phyloP scores from a whole-genome alignment of 306 rosid species.

The Malus fusca region DNA sequence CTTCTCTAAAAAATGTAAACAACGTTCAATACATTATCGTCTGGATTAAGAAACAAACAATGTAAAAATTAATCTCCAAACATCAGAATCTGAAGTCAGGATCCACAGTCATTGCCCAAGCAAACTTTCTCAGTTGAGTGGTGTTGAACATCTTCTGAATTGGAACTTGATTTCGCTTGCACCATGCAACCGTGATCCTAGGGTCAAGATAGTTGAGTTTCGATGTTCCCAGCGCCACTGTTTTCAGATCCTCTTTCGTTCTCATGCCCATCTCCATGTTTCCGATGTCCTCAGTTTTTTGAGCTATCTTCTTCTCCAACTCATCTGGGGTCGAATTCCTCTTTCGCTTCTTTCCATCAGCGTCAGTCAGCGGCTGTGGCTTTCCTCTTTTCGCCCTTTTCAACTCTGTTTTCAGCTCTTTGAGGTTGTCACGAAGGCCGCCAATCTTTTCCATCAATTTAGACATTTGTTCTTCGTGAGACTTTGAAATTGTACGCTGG shows the following conservation, averaged over 20 bases:
- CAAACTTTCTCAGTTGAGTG: slow-evolving; percentile 74
- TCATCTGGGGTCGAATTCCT: slow-evolving; percentile 60
- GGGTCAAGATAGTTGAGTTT: slow-evolving; percentile 97
- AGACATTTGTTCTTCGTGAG: slow-evolving; percentile 73
- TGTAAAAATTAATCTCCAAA: background rate
- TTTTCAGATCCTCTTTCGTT: slow-evolving; percentile 87
- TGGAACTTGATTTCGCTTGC: slow-evolving; percentile 96
- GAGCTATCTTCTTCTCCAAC: slow-evolving; percentile 76
- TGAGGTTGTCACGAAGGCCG: slow-evolving; percentile 67
- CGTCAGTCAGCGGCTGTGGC: slow-evolving; percentile 56
- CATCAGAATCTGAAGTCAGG: slow-evolving; percentile 93
- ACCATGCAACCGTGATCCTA: slow-evolving; percentile 94
- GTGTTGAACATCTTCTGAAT: slow-evolving; percentile 93
- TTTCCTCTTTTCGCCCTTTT: slow-evolving; percentile 84
- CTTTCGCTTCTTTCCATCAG: slow-evolving; percentile 75
- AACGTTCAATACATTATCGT: too few relatives aligned
- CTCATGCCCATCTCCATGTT: slow-evolving; percentile 75
- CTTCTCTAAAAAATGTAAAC: too few relatives aligned
- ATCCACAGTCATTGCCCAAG: slow-evolving; percentile 95
- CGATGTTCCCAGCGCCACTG: slow-evolving; percentile 94
- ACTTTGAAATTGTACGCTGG: slow-evolving; percentile 85
- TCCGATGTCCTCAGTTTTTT: slow-evolving; percentile 63
- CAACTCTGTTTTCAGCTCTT: slow-evolving; percentile 71
- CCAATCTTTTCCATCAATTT: slow-evolving; percentile 61
- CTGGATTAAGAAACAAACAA: too few relatives aligned